Conservation (phyloP, 2,329 filamentous ascomycete genomes). For the Alternaria rosae region DNA sequence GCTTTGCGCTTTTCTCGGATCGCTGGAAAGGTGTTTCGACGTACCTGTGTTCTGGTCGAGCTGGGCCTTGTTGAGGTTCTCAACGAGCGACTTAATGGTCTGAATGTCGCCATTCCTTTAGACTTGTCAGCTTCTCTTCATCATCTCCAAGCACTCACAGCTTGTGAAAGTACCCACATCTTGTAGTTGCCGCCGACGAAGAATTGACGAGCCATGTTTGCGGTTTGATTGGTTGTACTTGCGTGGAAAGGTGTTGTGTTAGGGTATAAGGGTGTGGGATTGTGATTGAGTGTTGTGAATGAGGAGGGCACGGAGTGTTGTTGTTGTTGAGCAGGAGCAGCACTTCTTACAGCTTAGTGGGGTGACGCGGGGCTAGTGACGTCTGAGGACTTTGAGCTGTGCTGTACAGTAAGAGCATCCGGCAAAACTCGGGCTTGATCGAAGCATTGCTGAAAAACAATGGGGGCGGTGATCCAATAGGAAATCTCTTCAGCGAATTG, state of each 20-base stretch:
- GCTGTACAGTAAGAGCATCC: slow-evolving; percentile 20
- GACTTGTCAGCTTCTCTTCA: slow-evolving; percentile 24
- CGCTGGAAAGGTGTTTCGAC: not conserved
- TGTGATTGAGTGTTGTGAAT: slow-evolving; percentile 12
- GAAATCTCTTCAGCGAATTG: slow-evolving; percentile 13
- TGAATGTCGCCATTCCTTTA: slow-evolving; percentile 90
- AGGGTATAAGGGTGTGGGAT: slow-evolving; percentile 12
- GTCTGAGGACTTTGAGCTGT: slow-evolving; percentile 10
- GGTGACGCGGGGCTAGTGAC: slow-evolving; percentile 33
- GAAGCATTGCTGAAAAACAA: slow-evolving; percentile 29
- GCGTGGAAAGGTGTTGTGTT: slow-evolving; percentile 8
- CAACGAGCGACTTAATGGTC: slow-evolving; percentile 89
- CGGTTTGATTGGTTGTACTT: slow-evolving; percentile 46
- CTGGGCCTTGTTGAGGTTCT: slow-evolving; percentile 84
- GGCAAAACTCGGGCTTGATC: slow-evolving; percentile 41
- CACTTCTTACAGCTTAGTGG: slow-evolving; percentile 31
- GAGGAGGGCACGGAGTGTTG: slow-evolving; percentile 23
- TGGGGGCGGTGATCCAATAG: slow-evolving; percentile 29
- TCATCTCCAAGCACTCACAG: slow-evolving; percentile 27
- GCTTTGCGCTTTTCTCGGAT: not conserved
- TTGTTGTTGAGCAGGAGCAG: slow-evolving; percentile 41
- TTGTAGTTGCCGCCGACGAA: slow-evolving; percentile 99
- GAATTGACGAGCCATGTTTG: slow-evolving; percentile 92
- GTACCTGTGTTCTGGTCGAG: slow-evolving; percentile 77
- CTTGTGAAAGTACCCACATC: slow-evolving; percentile 68